These are phyloP conservation scores for Saccharum hybrid DNA, from an alignment of 202 grass and related monocot species.

Conservation along the genomic window DNA sequence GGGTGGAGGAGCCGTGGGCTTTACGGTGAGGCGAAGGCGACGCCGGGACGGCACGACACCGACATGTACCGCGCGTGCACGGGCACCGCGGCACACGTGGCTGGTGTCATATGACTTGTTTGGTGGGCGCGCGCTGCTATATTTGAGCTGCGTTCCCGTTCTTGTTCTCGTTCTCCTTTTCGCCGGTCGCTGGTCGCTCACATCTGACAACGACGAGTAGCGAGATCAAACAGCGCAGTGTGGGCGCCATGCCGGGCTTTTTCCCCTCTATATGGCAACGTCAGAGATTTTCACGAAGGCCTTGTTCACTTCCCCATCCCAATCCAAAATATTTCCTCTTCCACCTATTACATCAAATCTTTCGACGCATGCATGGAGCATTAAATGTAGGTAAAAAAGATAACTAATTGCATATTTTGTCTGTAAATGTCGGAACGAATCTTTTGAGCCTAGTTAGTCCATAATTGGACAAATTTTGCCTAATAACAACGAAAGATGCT, in stretches of 20 bases:
- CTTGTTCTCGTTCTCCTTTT: not conserved
- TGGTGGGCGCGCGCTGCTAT: not conserved
- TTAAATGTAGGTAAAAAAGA: too few relatives aligned
- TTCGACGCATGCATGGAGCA: too few relatives aligned
- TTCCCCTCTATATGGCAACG: not conserved
- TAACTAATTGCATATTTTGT: too few relatives aligned
- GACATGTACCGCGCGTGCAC: constrained; percentile 23
- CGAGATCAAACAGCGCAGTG: not conserved
- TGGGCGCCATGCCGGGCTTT: not conserved
- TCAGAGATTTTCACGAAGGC: not conserved
- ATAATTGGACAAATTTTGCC: too few relatives aligned
- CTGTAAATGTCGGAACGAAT: too few relatives aligned
- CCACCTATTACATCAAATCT: too few relatives aligned
- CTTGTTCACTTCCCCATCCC: too few relatives aligned
- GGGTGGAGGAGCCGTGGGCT: constrained; percentile 44
- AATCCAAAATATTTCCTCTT: too few relatives aligned
- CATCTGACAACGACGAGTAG: not conserved
- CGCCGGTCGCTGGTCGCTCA: not conserved
- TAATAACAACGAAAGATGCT: too few relatives aligned
- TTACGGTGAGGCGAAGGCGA: constrained; percentile 53
- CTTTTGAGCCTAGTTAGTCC: too few relatives aligned
- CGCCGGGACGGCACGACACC: constrained; percentile 49
- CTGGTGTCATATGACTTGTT: not conserved
- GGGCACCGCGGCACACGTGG: not conserved
- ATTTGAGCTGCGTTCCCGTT: not conserved